These are phyloP conservation scores for Trichoderma asperelloides DNA, from an alignment of 495 filamentous ascomycete species.

Conservation along the genomic window DNA sequence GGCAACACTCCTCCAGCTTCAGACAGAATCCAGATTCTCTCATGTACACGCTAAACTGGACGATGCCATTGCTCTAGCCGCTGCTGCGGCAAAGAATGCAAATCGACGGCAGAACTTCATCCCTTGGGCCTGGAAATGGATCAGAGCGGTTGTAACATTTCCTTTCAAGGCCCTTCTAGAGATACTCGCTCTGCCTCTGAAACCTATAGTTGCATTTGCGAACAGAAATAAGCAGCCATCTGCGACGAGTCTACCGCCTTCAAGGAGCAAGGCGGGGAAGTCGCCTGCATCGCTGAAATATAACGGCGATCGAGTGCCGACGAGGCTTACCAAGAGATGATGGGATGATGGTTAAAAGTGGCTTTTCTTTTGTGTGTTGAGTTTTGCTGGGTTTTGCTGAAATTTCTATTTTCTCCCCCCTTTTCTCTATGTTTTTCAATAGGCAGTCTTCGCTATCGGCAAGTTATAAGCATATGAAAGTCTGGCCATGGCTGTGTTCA, in stretches of 20 bases:
- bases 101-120: conserved; percentile 21
- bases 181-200: conserved; percentile 12
- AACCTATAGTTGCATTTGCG: conserved; percentile 13
- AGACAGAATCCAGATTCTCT: conserved; percentile 66
- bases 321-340: conserved; percentile 19
- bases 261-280: conserved; percentile 16
- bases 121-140: conserved; percentile 23
- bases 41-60: conserved; percentile 59
- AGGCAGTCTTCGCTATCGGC: neutral
- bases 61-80: conserved; percentile 72
- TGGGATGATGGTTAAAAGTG: neutral
- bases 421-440: too few species aligned
- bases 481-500: neutral
- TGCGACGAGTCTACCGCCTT: conserved; percentile 12
- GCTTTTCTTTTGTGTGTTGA: neutral
- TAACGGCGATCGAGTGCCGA: conserved; percentile 19
- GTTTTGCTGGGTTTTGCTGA: neutral
- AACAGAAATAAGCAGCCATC: conserved; percentile 15
- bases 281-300: conserved; percentile 10
- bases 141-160: conserved; percentile 5
- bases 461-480: neutral
- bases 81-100: conserved; percentile 55
- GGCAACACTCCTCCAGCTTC: conserved; percentile 56
- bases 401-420: neutral
- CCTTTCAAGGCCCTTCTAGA: conserved; percentile 14